These are phyloP conservation scores for Sicyos baderoa DNA, from an alignment of 306 rosid species.

Conservation along the genomic window DNA sequence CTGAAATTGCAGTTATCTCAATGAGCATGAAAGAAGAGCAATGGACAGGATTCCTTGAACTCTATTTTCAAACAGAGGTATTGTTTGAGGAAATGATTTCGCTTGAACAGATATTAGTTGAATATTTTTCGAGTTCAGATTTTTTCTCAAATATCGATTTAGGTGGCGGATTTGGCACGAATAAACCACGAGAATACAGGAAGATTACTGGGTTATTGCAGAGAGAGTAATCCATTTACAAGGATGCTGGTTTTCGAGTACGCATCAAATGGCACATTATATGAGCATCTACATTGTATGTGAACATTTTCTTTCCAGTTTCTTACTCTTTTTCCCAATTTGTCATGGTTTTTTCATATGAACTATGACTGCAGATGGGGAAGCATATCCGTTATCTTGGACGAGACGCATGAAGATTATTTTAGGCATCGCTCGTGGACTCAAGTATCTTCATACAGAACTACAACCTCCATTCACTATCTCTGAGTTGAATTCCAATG, in stretches of 20 bases:
- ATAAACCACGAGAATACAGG: slow-evolving; percentile 76
- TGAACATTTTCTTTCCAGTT: slow-evolving; percentile 7
- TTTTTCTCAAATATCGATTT: slow-evolving; percentile 15
- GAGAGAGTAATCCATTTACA: slow-evolving; percentile 74
- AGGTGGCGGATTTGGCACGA: slow-evolving; percentile 88
- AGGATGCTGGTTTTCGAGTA: slow-evolving; percentile 95
- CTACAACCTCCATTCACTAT: slow-evolving; percentile 90
- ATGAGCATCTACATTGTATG: slow-evolving; percentile 88
- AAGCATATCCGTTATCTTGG: slow-evolving; percentile 89
- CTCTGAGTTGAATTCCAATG: slow-evolving; percentile 83
- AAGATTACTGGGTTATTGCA: slow-evolving; percentile 81
- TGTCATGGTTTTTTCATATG: background rate
- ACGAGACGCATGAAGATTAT: slow-evolving; percentile 77
- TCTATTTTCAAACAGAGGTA: slow-evolving; percentile 84
- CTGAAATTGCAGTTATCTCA: slow-evolving; percentile 91
- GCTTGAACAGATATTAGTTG: too few species aligned
- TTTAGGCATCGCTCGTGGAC: slow-evolving; percentile 82
- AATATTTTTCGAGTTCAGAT: background rate
- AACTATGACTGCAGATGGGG: slow-evolving; percentile 34
- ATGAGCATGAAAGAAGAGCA: slow-evolving; percentile 79
- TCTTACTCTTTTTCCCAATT: background rate
- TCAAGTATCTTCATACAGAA: slow-evolving; percentile 79
- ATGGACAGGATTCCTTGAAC: slow-evolving; percentile 91
- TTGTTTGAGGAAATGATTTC: background rate
- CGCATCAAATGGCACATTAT: slow-evolving; percentile 90